Base-by-base conservation (phyloP, 768 basidiomycete genomes). In the Leccinum longicurvipes region DNA sequence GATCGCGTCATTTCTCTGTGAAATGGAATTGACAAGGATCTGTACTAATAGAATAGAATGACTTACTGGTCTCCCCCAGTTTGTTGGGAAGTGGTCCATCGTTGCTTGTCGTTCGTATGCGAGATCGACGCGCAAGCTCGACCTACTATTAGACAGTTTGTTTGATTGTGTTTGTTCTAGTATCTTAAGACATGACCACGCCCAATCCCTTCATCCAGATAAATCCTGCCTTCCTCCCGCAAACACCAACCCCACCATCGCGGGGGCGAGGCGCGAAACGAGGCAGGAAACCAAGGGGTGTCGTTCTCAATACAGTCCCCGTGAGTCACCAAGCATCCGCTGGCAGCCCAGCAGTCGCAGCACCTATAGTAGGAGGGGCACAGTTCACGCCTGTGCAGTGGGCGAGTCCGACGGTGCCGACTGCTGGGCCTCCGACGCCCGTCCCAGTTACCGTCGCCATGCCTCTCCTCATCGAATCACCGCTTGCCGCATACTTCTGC, bases 51-150 rank as follows among this genome's bases (percentile, higher is more conserved):
- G 5, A 8, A 17, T 7, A 4, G 0, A 17, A 12, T 19, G 27
- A 72, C 87, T 63, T 68, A 89, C 89, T 47, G 87, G 89, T 46
- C 85, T 78, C 32, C 89, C 90, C 89, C 89, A 91, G 77, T 85
- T 89, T 31, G 84, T 84, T 32, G 90, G 87, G 73, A 88, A 89
- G 71, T 91, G 90, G 69, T 91, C 89, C 89, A 91, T 90, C 58
- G 42, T 54, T 41, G 46, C n/a, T n/a, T n/a, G n/a, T n/a, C n/a
- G n/a, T n/a, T 36, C n/a, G 49, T 19, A n/a, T 51, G 15, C 32
- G 44, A 54, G 57, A 58, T 53, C 31, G 51, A 66, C 60, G 61
- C 56, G 63, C 48, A 59, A 58, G 60, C 60, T 50, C 31, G 55
- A 15, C 23, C n/a, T 6, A 68, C 69, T 63, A 63, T 66, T 54